Base-by-base conservation (phyloP, 2,329 filamentous ascomycete species). In the Lachnellula occidentalis region DNA sequence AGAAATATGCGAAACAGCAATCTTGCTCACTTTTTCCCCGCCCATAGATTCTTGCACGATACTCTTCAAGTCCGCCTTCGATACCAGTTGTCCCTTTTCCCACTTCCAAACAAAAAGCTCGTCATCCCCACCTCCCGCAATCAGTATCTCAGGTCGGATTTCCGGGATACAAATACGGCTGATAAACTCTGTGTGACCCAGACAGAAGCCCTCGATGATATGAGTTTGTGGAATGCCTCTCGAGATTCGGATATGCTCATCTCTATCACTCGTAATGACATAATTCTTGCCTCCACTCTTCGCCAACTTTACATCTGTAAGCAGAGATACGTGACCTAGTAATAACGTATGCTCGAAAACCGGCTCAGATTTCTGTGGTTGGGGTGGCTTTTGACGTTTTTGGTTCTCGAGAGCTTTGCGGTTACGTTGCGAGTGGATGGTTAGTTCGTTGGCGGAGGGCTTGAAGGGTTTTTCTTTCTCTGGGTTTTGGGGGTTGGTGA, bases 241-340 rank as follows among this genome's bases (percentile, higher is more conserved):
- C 48, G 90, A 95, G 19, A 96, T 78, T 37, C 94, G 87, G 66
- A 99, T 92, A 71, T 99, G 94, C 71, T 90, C 84, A 66, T 89
- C 85, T 57, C 85, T 77, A 69, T 89, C 86, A 17, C 81, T 78
- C 12, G 85, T 87, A 46, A 89, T 71, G 47, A 89, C 80, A 63
- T 86, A 87, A 49, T 69, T 74, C 51, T 78, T 76, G 17, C n/a
- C 43, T 12, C 70, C 70, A 9, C 62, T 53, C 56, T 82, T 80
- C 12, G 80, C 78, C 42, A 83, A 76, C 2, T 76, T 71, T 50
- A 96, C 70, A 65, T 90, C 86, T 1, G 92, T 96, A 48, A 99
- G 81, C 82, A 97, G 88, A 1, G 92, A 96, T 14, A 99, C 94
- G 72, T 99, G 94, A 12, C 94, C 94, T 0, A 99, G 82, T 7